Conservation (phyloP, 2,329 filamentous ascomycete genomes). For the Coleophoma cylindrospora region DNA sequence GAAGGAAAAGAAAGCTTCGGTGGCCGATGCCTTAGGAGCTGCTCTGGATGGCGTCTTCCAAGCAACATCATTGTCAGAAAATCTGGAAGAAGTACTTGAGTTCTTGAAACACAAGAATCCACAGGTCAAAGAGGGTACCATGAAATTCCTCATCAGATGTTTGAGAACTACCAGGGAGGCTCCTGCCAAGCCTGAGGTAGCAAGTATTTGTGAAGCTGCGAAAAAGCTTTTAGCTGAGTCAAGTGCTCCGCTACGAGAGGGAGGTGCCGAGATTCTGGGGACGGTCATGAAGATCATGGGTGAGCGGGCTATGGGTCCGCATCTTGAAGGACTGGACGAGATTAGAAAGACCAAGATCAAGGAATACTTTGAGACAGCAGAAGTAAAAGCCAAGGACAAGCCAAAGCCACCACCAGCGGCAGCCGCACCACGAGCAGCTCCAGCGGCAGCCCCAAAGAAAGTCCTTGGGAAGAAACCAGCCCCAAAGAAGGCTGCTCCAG, state of each 20-base stretch:
- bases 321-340: constrained; percentile 88
- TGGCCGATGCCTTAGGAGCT: constrained; percentile 80
- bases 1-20: constrained; percentile 92
- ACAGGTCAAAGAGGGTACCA: constrained; percentile 91
- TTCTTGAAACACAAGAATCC: constrained; percentile 93
- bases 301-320: constrained; percentile 89
- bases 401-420: constrained; percentile 72
- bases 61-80: constrained; percentile 72
- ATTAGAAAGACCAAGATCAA: constrained; percentile 95
- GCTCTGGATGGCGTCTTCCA: constrained; percentile 70
- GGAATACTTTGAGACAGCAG: constrained; percentile 77
- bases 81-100: constrained; percentile 83
- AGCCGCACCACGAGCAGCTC: constrained; percentile 47
- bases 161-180: constrained; percentile 78
- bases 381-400: constrained; percentile 87
- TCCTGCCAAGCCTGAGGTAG: constrained; percentile 78
- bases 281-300: constrained; percentile 99
- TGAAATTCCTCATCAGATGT: constrained; percentile 88
- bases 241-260: constrained; percentile 77
- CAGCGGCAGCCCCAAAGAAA: constrained; percentile 40
- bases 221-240: constrained; percentile 91
- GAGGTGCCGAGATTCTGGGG: constrained; percentile 86
- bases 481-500: constrained; percentile 41
- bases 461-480: constrained; percentile 31
- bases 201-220: constrained; percentile 76